Evolutionary conservation across 495 filamentous ascomycete species (phyloP), one percentile per base, ranked within the genome.

Genomic region (Cercophora samala): DNA sequence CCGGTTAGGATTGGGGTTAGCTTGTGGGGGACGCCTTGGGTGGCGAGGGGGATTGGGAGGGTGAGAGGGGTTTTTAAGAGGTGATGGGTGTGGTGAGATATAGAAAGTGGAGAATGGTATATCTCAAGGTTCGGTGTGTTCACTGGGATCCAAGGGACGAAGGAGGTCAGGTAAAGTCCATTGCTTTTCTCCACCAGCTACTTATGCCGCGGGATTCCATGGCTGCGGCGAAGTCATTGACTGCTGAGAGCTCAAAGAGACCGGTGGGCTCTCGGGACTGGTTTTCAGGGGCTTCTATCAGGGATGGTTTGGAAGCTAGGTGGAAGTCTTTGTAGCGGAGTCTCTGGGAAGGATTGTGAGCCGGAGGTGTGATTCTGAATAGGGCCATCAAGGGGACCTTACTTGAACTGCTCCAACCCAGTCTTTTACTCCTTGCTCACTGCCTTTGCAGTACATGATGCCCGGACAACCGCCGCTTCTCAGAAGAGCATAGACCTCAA

Each of bases 1-100:
- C 92, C 95, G 5, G 69, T 89, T 8, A 82, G 95, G 67, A 83
- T 99, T 66, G 82, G 86, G 5, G 72, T 85, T 17, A 96, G 93
- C 77, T 81, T 96, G 25, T 95, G 90, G 91, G 89, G 86, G 17
- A 97, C 95, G 62, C 95, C 95, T 54, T 97, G 93, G 93, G 95
- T 97, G 83, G 94, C 95, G 21, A 85, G 88, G 60, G 77, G 83
- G 24, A 77, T 89, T 21, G 77, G 58, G 32, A 37, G 65, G 65
- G 6, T 64, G 25, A 54, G 53, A 61, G 58, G 58, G 46, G 6
- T 64, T 46, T 18, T 29, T 8, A 29, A 29, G 26, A 63, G 29
- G 18, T 37, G 21, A 58, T 21, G 6, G 53, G 19, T 56, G n/a
- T n/a, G n/a, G n/a, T n/a, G n/a, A n/a, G n/a, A 3, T 32, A 8